Percentiles rank a stretch among this genome's conserved stretches.
These are phyloP conservation scores for Rhododendron vialii DNA, from an alignment of 148 eudicot genomes.

Conservation along the genomic window DNA sequence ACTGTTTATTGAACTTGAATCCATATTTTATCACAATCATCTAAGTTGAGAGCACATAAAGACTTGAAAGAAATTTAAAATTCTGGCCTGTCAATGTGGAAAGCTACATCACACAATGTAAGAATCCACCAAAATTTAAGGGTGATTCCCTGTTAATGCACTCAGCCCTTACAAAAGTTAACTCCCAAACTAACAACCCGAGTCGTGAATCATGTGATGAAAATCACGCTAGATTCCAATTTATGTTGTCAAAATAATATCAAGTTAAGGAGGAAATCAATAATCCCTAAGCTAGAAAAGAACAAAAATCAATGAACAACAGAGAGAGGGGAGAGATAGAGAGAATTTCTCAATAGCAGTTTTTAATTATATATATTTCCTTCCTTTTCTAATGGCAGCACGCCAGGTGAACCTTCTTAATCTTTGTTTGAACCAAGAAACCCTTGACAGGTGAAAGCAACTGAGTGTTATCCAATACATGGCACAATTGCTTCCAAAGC, in stretches of 20 bases:
- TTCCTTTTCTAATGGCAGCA: neutral
- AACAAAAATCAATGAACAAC: neutral
- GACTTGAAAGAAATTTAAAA: neutral
- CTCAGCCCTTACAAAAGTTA: neutral
- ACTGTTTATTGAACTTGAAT: too few species aligned
- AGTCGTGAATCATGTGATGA: neutral
- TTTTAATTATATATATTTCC: neutral
- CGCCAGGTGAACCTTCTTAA: neutral
- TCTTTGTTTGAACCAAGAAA: neutral
- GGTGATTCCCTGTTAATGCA: neutral
- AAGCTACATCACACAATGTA: neutral
- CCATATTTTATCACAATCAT: neutral
- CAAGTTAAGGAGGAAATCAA: neutral
- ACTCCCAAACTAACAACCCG: neutral
- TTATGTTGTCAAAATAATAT: neutral
- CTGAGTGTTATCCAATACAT: neutral
- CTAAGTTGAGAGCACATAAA: neutral
- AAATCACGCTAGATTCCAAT: neutral
- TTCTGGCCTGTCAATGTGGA: neutral
- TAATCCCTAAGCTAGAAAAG: neutral
- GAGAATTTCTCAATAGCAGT: neutral
- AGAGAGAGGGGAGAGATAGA: neutral
- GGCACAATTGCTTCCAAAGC: neutral
- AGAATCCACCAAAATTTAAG: neutral
- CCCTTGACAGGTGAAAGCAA: neutral